Percentiles rank a stretch among this genome's conserved stretches.
phyloP scores from a whole-genome alignment of 345 rosid genomes.

The Moricandia moricandioides region DNA sequence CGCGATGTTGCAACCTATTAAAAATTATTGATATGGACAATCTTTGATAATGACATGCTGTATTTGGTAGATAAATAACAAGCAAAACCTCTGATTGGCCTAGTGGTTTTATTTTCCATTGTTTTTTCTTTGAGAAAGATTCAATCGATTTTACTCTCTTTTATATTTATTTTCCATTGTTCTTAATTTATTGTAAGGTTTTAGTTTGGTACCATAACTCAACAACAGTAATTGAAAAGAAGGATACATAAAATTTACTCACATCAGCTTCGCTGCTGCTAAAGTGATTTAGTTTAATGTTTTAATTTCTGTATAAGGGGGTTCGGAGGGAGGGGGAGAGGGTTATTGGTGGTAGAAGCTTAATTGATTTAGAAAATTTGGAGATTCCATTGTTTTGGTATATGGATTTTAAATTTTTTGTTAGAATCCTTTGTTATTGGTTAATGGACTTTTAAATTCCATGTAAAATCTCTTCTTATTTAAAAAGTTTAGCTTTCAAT shows the following conservation, averaged over 20 bases:
- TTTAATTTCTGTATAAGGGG: no score
- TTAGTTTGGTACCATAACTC: conserved; percentile 33
- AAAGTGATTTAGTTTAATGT: conserved; percentile 13
- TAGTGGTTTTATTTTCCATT: neutral
- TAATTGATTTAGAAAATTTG: no score
- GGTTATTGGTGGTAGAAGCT: no score
- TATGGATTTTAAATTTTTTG: no score
- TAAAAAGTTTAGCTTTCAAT: no score
- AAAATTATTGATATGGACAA: conserved; percentile 39
- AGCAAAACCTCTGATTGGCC: conserved; percentile 26
- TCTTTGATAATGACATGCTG: conserved; percentile 33
- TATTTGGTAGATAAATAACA: conserved; percentile 22
- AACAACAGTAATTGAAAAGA: conserved; percentile 27
- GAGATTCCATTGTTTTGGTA: no score
- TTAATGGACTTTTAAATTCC: no score
- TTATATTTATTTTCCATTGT: conserved; percentile 4
- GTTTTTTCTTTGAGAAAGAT: no score
- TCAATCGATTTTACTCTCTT: no score
- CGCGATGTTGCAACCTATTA: conserved; percentile 38
- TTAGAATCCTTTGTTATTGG: no score
- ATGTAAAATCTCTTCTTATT: no score
- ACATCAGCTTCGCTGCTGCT: conserved; percentile 6
- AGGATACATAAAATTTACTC: neutral
- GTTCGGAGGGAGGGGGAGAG: no score
- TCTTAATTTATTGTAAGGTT: neutral